Evolutionary conservation across 1,284 basidiomycete species (phyloP).

Genomic region (Cryptococcus sp.): DNA sequence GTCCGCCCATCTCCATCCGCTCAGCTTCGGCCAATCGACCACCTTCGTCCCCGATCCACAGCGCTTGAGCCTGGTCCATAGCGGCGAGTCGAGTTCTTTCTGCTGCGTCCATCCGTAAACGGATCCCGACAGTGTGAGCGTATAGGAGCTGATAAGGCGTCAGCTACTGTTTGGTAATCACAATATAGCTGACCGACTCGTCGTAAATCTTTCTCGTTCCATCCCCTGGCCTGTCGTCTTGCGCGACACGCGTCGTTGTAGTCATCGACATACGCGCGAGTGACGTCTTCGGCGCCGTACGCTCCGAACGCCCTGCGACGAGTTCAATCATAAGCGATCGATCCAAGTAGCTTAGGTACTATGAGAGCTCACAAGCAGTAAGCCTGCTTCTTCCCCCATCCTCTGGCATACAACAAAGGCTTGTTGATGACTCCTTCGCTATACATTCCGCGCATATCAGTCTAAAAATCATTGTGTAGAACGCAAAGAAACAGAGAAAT

Average conservation of each 20-base stretch:
- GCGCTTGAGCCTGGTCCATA: conserved; percentile 45
- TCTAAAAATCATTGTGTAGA: too few relatives aligned
- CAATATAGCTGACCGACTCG: conserved; percentile 30
- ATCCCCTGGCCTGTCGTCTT: conserved; percentile 31
- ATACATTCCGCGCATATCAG: conserved; percentile 3
- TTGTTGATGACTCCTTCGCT: conserved; percentile 54
- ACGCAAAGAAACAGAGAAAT: not conserved
- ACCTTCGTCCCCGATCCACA: conserved; percentile 42
- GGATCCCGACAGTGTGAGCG: conserved; percentile 25
- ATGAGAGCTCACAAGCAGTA: conserved; percentile 46
- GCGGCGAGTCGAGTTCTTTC: conserved; percentile 27
- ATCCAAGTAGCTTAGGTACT: not conserved
- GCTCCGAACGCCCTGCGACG: conserved; percentile 48
- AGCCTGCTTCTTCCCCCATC: conserved; percentile 58
- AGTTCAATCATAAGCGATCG: not conserved
- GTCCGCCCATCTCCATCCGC: conserved; percentile 36
- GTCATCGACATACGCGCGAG: conserved; percentile 53
- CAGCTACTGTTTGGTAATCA: not conserved
- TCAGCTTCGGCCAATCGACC: conserved; percentile 35
- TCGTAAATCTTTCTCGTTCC: conserved; percentile 41
- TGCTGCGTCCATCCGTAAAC: conserved; percentile 9
- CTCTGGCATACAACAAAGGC: conserved; percentile 54
- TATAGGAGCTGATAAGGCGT: conserved; percentile 22
- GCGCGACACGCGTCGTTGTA: conserved; percentile 37
- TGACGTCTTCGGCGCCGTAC: conserved; percentile 55